These are phyloP conservation scores for Panaeolus papilionaceus DNA, from an alignment of 768 basidiomycete genomes.

Conservation along the genomic window DNA sequence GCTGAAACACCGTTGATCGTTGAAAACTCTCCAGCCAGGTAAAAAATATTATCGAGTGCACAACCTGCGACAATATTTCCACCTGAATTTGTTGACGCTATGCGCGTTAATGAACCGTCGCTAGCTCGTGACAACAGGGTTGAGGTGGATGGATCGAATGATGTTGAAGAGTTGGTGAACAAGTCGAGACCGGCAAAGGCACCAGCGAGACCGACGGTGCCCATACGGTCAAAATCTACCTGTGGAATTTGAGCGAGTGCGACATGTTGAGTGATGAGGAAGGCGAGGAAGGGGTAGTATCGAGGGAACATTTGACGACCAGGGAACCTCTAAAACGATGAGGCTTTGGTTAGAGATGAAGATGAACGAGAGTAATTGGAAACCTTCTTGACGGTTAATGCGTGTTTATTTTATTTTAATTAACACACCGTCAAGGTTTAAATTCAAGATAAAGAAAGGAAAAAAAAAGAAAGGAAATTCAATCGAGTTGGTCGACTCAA, in stretches of 20 bases:
- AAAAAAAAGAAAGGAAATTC: constrained; percentile 5
- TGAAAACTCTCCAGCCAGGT: constrained; percentile 85
- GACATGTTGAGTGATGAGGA: constrained; percentile 35
- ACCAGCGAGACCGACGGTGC: constrained; percentile 87
- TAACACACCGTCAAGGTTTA: neutral
- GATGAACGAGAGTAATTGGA: neutral
- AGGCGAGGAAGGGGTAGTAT: constrained; percentile 31
- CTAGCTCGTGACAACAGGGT: constrained; percentile 71
- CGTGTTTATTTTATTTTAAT: neutral
- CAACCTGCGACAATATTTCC: constrained; percentile 82
- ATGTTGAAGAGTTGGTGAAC: constrained; percentile 60
- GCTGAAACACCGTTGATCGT: constrained; percentile 66
- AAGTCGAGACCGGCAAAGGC: constrained; percentile 88
- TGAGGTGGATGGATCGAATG: constrained; percentile 74
- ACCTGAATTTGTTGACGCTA: constrained; percentile 83
- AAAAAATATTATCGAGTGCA: constrained; percentile 69
- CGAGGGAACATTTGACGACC: constrained; percentile 25
- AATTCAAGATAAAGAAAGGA: neutral
- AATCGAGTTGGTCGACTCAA: constrained; percentile 16
- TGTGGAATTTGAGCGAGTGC: constrained; percentile 43
- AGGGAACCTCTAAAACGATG: neutral
- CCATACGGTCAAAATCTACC: constrained; percentile 76
- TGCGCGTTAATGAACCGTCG: constrained; percentile 68
- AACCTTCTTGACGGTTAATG: neutral
- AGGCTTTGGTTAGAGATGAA: neutral